Conservation (phyloP, 495 filamentous ascomycete species). For the Neurospora sp. region DNA sequence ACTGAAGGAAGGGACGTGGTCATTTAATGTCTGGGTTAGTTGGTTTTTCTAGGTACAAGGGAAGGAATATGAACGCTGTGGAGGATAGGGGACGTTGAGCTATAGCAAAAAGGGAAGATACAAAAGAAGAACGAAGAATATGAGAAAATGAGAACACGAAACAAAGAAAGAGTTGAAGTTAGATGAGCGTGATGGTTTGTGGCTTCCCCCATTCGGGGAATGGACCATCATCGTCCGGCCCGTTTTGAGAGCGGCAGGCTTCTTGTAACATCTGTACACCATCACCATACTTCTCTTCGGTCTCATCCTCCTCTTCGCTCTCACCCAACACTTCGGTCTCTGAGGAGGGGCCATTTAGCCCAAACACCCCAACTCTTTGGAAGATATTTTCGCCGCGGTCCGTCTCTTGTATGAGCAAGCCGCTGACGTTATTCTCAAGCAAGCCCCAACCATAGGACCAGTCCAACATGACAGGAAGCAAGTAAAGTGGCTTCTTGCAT, state of each 20-base stretch:
- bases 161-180: neutral
- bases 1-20: neutral
- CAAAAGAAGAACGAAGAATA: neutral
- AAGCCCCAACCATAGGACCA: neutral
- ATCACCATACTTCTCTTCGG: too few relatives aligned
- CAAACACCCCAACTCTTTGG: neutral
- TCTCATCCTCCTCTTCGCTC: too few relatives aligned
- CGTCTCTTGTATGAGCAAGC: neutral
- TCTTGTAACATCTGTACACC: neutral
- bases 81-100: too few relatives aligned
- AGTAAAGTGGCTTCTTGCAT: neutral
- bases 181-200: neutral
- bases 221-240: neutral
- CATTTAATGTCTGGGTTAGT: neutral
- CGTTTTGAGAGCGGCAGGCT: neutral
- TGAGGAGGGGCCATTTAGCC: too few relatives aligned
- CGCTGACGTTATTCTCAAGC: accelerated
- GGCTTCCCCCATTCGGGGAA: neutral
- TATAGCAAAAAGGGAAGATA: too few relatives aligned
- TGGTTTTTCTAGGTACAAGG: neutral
- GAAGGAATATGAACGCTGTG: neutral
- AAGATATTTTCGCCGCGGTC: neutral
- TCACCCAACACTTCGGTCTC: too few relatives aligned
- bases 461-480: neutral
- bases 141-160: neutral